Base-by-base conservation (phyloP, 306 rosid species). In the Calophaca sinica region DNA sequence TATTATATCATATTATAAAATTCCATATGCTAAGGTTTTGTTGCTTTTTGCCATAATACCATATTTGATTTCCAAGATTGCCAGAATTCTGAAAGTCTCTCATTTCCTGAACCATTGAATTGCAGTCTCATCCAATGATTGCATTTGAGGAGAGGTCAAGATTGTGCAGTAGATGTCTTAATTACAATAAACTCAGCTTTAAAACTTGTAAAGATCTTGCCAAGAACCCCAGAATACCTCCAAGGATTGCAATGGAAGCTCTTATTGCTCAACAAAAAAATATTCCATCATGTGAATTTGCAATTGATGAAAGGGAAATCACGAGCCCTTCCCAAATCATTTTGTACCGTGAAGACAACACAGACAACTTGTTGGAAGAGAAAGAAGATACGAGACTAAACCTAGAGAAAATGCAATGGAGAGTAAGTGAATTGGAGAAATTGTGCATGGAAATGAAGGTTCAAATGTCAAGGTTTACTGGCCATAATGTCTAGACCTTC, bases 141-240 rank as follows among this genome's bases (percentile, higher is more conserved):
- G 33, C 88, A 44, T 83, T 84, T 31, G 98, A 87, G 67, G 90
- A 90, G 58, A 81, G 90, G 31, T 84, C 96, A 64, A 90, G 80
- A 71, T 49, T 93, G 72, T 90, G 98, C 26, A 20, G 26, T 42
- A 74, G 90, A 86, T 87, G 96, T 78, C 72, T 93, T 12, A 86
- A 90, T 42, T 89, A 87, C 55, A 75, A 81, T 36, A 93, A 90
- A 82, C 85, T 92, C 50, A 84, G 89, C 69, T 77, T 90, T 31
- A 92, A 83, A 77, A 80, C 68, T n/a, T 86, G 89, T 36, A 92
- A 87, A 36, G 91, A 88, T 48, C 86, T 93, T 2, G 94, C 98
- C 14, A 90, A 90, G 77, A 93, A 86, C 60, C 98, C 87, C 0
- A 88, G 83, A 86, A 88, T 88, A 82, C 94, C 96, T 55, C 96